Evolutionary conservation across 306 rosid species (phyloP).

Genomic region (Hippophae tibetana): DNA sequence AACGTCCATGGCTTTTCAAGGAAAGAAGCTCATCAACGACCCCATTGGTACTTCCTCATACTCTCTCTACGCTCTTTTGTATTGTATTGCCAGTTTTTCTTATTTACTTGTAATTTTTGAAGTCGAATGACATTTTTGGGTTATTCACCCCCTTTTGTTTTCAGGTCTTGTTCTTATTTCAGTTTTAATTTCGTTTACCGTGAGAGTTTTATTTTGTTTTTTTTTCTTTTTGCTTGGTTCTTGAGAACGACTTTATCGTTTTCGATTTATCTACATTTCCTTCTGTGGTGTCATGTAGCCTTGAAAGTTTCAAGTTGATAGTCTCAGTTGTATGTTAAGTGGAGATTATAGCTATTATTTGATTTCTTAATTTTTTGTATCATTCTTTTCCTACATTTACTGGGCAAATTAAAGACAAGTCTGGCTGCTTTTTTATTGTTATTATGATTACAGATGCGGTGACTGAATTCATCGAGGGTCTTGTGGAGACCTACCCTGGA

Average conservation of each 20-base stretch:
- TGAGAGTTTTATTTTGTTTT: too few species aligned
- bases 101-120: neutral
- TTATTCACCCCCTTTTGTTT: too few species aligned
- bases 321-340: too few species aligned
- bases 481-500: slow-evolving; percentile 85
- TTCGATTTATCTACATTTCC: too few species aligned
- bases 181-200: too few species aligned
- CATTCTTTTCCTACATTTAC: neutral
- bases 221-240: too few species aligned
- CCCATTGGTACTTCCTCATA: slow-evolving; percentile 39
- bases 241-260: too few species aligned
- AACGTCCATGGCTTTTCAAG: slow-evolving; percentile 51
- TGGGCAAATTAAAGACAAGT: neutral
- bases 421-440: neutral
- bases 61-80: neutral
- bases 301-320: too few species aligned
- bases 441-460: slow-evolving; percentile 66
- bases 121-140: neutral
- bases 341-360: too few species aligned
- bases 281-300: too few species aligned
- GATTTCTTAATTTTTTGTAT: neutral
- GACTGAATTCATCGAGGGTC: slow-evolving; percentile 88
- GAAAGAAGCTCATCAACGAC: slow-evolving; percentile 83
- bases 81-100: neutral
- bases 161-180: too few species aligned